Base-by-base conservation (phyloP, 805 yeast genomes). In the Sugiyamaella boreocaroliniensis region DNA sequence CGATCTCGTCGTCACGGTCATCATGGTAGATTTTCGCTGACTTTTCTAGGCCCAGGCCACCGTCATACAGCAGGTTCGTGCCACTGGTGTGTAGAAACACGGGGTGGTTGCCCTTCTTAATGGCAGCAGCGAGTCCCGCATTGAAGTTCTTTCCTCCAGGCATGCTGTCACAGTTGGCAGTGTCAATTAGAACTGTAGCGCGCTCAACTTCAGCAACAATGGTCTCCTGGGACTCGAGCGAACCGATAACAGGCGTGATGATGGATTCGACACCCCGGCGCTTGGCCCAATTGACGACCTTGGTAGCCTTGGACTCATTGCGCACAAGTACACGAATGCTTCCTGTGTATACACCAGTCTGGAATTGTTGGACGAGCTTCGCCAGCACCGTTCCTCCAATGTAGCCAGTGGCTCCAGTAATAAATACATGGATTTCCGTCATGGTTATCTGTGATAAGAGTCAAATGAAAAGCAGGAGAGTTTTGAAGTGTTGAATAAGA, bases 391-490 rank as follows among this genome's bases (percentile, higher is more conserved):
- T 43, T 3, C 60, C 60, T 9, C 58, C 60, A 44, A 57, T 53
- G 29, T 49, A 57, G 7, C 60, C 60, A 19, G 60, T 57, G 32
- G 52, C 57, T 15, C 60, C 60, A 34, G 51, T 46, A 20, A 52
- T 18, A 29, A 57, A 55, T 1, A 53, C 40, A 29, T 48, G 47
- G 16, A 42, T 34, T 10, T 42, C 20, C 47, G 49, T 52, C 34
- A 15, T 44, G 16, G 29, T 42, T 42, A 42, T 4, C 6, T 22
- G 26, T 22, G 26, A 22, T 6, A 22, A 22, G 26, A 22, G 26
- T 3, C 26, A 22, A 3, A 3, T 4, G 26, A n/a, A n/a, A n/a
- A n/a, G n/a, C n/a, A n/a, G n/a, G n/a, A n/a, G n/a, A n/a, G n/a
- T n/a, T n/a, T n/a, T 22, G 26, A 22, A 22, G 26, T 6, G 26